These are phyloP conservation scores for Irpex sp. DNA, from an alignment of 1,284 basidiomycete species.

Conservation along the genomic window DNA sequence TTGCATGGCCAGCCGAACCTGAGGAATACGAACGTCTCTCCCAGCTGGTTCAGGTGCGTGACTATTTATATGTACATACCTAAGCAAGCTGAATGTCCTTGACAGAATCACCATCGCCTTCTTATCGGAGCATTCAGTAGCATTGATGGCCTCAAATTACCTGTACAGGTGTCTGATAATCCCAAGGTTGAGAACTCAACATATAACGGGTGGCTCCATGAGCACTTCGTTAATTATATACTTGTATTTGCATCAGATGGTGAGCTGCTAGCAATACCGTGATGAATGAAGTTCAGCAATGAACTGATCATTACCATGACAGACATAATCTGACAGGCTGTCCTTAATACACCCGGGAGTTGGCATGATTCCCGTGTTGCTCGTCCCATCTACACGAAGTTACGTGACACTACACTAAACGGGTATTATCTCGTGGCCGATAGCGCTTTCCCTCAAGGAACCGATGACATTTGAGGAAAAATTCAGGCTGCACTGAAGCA, in stretches of 20 bases:
- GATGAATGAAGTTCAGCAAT: too few relatives aligned
- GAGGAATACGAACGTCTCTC: slow-evolving; percentile 19
- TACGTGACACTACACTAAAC: slow-evolving; percentile 29
- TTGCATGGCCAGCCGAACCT: slow-evolving; percentile 29
- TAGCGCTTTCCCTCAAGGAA: slow-evolving; percentile 39
- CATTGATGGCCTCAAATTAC: slow-evolving; percentile 28
- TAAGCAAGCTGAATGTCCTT: too few relatives aligned
- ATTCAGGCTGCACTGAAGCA: slow-evolving; percentile 40
- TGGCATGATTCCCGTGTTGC: slow-evolving; percentile 46
- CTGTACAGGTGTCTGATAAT: slow-evolving; percentile 25
- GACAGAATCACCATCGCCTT: slow-evolving; percentile 28
- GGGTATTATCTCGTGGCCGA: slow-evolving; percentile 41
- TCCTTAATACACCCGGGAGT: slow-evolving; percentile 41
- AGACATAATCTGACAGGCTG: slow-evolving; percentile 30
- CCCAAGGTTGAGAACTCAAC: slow-evolving; percentile 42
- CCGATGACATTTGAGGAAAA: slow-evolving; percentile 22
- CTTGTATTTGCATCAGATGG: slow-evolving; percentile 30
- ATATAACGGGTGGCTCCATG: slow-evolving; percentile 45
- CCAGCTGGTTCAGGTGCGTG: not conserved
- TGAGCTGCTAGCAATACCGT: slow-evolving; percentile 12
- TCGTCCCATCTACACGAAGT: slow-evolving; percentile 32
- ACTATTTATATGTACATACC: not conserved
- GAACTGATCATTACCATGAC: too few relatives aligned
- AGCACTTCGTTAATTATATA: slow-evolving; percentile 34
- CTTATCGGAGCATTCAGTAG: slow-evolving; percentile 38